These are phyloP conservation scores for Penicillium sp. DNA, from an alignment of 2,329 filamentous ascomycete genomes.

Conservation along the genomic window DNA sequence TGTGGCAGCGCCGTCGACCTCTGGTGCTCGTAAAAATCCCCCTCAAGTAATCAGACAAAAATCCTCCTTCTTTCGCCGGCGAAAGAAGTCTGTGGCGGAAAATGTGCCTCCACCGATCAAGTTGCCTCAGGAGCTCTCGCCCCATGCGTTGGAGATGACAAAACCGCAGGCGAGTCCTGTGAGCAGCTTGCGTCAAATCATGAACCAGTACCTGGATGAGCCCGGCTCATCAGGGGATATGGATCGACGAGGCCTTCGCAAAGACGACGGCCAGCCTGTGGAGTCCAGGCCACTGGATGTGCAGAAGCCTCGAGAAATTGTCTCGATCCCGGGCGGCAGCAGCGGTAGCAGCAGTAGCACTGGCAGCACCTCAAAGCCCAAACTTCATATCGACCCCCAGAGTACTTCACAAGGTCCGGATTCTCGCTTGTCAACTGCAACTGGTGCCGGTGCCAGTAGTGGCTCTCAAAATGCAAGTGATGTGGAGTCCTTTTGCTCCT, in stretches of 20 bases:
- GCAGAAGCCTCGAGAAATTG: conserved; percentile 22
- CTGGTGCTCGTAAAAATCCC: conserved; percentile 26
- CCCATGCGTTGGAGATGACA: conserved; percentile 27
- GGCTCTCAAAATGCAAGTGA: conserved; percentile 15
- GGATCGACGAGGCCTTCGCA: conserved; percentile 16
- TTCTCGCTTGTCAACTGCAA: conserved; percentile 27
- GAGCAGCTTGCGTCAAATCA: conserved; percentile 76
- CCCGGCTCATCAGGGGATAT: conserved; percentile 14
- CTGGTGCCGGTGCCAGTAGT: conserved; percentile 33
- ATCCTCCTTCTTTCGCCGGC: conserved; percentile 86
- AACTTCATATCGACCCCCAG: conserved; percentile 25
- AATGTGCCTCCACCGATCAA: conserved; percentile 53
- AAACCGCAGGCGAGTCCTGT: conserved; percentile 54
- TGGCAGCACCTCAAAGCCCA: conserved; percentile 19
- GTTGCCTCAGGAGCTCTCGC: conserved; percentile 41
- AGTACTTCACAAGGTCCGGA: conserved; percentile 21
- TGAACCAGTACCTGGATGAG: conserved; percentile 71
- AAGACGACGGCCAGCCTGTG: conserved; percentile 17
- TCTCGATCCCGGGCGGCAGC: conserved; percentile 11
- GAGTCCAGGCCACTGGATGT: conserved; percentile 13
- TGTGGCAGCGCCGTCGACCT: conserved; percentile 13
- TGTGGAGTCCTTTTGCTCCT: conserved; percentile 14
- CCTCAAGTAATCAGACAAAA: conserved; percentile 73
- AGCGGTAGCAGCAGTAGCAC: neutral
- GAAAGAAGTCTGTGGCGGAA: conserved; percentile 84